phyloP scores from a whole-genome alignment of 495 filamentous ascomycete species.

The Penicillium coffeae region DNA sequence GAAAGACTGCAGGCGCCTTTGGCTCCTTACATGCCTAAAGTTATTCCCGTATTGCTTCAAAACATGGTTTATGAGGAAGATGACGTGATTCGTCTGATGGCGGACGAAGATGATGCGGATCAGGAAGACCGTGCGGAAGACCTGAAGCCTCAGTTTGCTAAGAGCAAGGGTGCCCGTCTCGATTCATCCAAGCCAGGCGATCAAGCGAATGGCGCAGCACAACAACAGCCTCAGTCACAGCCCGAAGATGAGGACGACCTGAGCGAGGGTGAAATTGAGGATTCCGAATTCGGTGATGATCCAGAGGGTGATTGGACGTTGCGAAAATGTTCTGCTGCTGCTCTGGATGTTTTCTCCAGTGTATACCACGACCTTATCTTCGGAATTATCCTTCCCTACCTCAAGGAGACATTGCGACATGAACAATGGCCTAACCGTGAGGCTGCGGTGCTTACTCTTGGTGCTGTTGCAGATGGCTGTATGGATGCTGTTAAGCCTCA shows the following conservation, averaged over 20 bases:
- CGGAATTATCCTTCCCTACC: conserved; percentile 83
- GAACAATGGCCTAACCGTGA: conserved; percentile 89
- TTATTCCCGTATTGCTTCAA: conserved; percentile 85
- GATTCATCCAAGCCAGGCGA: conserved; percentile 46
- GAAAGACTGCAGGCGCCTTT: conserved; percentile 67
- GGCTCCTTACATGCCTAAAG: conserved; percentile 72
- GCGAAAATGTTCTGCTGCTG: conserved; percentile 95
- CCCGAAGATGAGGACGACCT: conserved; percentile 64
- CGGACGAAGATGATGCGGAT: conserved; percentile 84
- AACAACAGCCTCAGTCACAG: conserved; percentile 25
- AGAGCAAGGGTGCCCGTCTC: conserved; percentile 55
- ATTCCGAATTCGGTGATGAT: conserved; percentile 67
- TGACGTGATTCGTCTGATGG: conserved; percentile 79
- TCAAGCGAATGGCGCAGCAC: conserved; percentile 48
- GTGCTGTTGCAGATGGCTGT: conserved; percentile 93
- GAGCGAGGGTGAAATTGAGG: conserved; percentile 86
- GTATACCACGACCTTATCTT: conserved; percentile 88
- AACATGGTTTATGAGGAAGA: conserved; percentile 97
- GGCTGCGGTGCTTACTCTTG: conserved; percentile 89
- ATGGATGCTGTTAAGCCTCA: conserved; percentile 86
- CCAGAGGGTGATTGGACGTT: conserved; percentile 95
- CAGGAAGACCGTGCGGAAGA: conserved; percentile 86
- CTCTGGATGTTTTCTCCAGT: conserved; percentile 87
- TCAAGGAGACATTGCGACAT: conserved; percentile 85
- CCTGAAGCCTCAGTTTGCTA: conserved; percentile 90